Evolutionary conservation across 1,139 yeast genomes (phyloP).

Genomic region (Magnusiomyces sp.): DNA sequence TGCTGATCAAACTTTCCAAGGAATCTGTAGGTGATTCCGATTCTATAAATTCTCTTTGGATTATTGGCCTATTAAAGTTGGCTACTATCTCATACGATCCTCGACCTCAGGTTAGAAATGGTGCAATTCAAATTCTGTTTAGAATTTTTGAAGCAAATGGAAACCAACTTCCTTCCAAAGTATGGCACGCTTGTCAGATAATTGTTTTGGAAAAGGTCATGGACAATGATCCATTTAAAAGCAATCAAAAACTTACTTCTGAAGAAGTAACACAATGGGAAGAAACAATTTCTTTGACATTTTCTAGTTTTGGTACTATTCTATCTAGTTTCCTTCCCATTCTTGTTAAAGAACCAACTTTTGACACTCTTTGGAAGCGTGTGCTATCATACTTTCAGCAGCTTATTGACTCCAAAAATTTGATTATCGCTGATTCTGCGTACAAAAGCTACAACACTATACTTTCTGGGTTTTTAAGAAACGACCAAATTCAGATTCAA

Average conservation of each 20-base stretch:
- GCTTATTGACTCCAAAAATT: slow-evolving; percentile 36
- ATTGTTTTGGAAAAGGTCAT: slow-evolving; percentile 32
- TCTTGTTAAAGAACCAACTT: slow-evolving; percentile 24
- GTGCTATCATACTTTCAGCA: slow-evolving; percentile 42
- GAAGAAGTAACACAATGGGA: slow-evolving; percentile 39
- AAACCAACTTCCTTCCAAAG: slow-evolving; percentile 35
- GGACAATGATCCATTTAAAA: slow-evolving; percentile 22
- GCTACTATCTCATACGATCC: slow-evolving; percentile 55
- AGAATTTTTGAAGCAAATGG: slow-evolving; percentile 80
- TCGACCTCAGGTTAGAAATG: slow-evolving; percentile 78
- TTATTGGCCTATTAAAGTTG: slow-evolving; percentile 53
- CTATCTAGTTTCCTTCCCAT: slow-evolving; percentile 39
- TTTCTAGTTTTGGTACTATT: slow-evolving; percentile 51
- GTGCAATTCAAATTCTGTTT: slow-evolving; percentile 80
- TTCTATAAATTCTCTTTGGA: slow-evolving; percentile 41
- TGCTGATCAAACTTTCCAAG: slow-evolving; percentile 5
- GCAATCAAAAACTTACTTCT: slow-evolving; percentile 4
- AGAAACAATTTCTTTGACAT: slow-evolving; percentile 49
- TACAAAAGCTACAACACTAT: slow-evolving; percentile 46
- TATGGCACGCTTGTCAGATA: slow-evolving; percentile 32
- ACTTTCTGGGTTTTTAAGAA: slow-evolving; percentile 30
- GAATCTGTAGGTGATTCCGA: slow-evolving; percentile 10
- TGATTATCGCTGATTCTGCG: slow-evolving; percentile 43
- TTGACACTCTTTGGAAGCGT: slow-evolving; percentile 40
- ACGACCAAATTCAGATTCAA: slow-evolving; percentile 25